A percentile compares a stretch with the other conserved stretches of the same genome.
Evolutionary conservation across 2,329 filamentous ascomycete genomes (phyloP).

Genomic region (Pochonia chlamydosporia): DNA sequence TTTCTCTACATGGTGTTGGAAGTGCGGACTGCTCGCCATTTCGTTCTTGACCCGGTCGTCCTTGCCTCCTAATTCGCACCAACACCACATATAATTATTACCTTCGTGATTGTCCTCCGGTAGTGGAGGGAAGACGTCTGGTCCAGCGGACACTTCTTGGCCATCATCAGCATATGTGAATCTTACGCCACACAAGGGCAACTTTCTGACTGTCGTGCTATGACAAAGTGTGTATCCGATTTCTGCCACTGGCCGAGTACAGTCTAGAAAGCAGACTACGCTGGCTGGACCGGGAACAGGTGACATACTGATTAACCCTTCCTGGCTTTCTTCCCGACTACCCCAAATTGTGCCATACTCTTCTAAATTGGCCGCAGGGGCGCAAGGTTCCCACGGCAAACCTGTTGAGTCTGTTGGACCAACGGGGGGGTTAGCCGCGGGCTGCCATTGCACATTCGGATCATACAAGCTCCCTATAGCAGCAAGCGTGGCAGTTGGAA

Average conservation of each 20-base stretch:
- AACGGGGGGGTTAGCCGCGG: background rate
- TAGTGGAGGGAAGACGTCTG: background rate
- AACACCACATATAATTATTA: background rate
- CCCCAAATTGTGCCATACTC: background rate
- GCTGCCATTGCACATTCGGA: background rate
- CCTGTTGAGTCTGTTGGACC: background rate
- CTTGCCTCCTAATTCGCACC: background rate
- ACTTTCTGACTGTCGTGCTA: background rate
- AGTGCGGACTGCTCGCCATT: background rate
- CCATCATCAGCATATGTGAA: background rate
- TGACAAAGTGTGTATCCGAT: background rate
- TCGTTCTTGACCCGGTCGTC: background rate
- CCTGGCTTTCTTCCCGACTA: background rate
- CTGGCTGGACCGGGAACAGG: background rate
- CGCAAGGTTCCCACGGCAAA: slow-evolving; percentile 1
- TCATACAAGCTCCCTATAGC: background rate
- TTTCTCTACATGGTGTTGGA: background rate
- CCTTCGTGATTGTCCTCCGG: background rate
- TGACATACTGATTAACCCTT: background rate
- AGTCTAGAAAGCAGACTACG: background rate
- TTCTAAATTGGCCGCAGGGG: background rate
- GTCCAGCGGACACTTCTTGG: background rate
- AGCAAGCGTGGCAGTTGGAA: background rate
- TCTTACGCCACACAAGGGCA: background rate
- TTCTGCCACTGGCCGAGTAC: background rate